Conservation (phyloP, 352 stramenopile species). For the Hyaloperonospora brassicae region DNA sequence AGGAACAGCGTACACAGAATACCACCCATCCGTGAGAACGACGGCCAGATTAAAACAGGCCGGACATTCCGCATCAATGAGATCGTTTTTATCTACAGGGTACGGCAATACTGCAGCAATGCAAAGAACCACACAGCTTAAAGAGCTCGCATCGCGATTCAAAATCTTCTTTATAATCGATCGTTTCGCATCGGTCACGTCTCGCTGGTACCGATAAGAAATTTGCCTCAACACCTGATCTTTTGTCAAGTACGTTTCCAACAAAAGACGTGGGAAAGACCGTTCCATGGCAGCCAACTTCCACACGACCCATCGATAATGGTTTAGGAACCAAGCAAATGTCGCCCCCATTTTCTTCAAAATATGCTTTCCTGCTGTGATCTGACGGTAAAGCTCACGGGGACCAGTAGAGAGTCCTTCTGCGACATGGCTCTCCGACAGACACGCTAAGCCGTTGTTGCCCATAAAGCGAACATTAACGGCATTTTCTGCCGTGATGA, state of each 20-base stretch:
- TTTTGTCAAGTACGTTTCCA: constrained; percentile 50
- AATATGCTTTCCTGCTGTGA: constrained; percentile 26
- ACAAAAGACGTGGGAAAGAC: constrained; percentile 37
- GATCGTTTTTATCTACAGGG: constrained; percentile 17
- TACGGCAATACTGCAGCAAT: constrained; percentile 48
- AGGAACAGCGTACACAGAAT: constrained; percentile 53
- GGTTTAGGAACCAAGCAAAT: constrained; percentile 56
- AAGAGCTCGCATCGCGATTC: constrained; percentile 49
- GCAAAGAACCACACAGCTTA: constrained; percentile 60
- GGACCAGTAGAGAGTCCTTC: constrained; percentile 10
- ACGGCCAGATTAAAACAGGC: constrained; percentile 48
- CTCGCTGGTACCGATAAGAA: constrained; percentile 38
- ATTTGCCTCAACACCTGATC: constrained; percentile 55
- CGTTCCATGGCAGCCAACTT: constrained; percentile 58
- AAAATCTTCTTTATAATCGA: constrained; percentile 66
- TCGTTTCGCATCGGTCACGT: constrained; percentile 40
- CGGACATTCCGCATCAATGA: constrained; percentile 34
- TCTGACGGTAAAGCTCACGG: constrained; percentile 32
- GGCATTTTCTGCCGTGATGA: constrained; percentile 29
- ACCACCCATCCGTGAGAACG: constrained; percentile 71
- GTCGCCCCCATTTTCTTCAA: constrained; percentile 28
- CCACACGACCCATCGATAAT: constrained; percentile 70
- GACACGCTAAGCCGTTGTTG: constrained; percentile 9
- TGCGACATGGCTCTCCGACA: constrained; percentile 11
- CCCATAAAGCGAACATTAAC: constrained; percentile 23